Evolutionary conservation across 2,329 filamentous ascomycete species (phyloP).

Genomic region (Allantophomopsis cytisporea): DNA sequence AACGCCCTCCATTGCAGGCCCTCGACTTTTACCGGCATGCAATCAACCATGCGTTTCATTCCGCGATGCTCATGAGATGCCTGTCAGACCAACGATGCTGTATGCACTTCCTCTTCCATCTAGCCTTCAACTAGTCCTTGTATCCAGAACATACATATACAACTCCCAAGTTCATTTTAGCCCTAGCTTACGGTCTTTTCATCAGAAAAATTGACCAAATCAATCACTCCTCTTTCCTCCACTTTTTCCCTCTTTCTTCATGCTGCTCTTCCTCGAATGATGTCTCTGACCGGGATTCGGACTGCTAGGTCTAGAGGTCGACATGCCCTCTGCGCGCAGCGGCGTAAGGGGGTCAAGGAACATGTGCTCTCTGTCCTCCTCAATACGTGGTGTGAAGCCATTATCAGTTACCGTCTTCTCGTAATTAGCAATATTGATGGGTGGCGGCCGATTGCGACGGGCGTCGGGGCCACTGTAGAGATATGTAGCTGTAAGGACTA

Average conservation of each 20-base stretch:
- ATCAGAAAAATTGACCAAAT: too few species aligned
- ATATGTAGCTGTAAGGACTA: constrained; percentile 74
- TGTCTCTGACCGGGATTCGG: constrained; percentile 21
- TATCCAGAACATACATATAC: too few species aligned
- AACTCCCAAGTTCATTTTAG: too few species aligned
- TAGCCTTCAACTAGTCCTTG: too few species aligned
- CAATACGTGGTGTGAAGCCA: constrained; percentile 16
- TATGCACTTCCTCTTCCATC: too few species aligned
- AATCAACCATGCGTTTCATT: too few species aligned
- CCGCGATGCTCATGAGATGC: too few species aligned
- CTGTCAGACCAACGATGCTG: too few species aligned
- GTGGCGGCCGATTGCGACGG: constrained; percentile 42
- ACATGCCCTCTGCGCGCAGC: constrained; percentile 24
- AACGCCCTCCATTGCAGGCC: too few species aligned
- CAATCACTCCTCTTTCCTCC: constrained; percentile 16
- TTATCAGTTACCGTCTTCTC: constrained; percentile 45
- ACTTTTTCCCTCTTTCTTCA: constrained; percentile 21
- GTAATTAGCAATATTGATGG: constrained; percentile 57
- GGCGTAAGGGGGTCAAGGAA: constrained; percentile 14
- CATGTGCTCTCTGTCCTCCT: constrained; percentile 13
- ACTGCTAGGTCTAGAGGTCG: constrained; percentile 36
- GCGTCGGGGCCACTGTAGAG: constrained; percentile 63
- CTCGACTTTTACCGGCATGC: too few species aligned
- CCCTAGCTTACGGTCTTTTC: too few species aligned
- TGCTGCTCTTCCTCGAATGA: constrained; percentile 21